Evolutionary conservation across 495 filamentous ascomycete genomes (phyloP), one percentile per base, ranked within the genome.

Genomic region (Aspergillus nidulans): DNA sequence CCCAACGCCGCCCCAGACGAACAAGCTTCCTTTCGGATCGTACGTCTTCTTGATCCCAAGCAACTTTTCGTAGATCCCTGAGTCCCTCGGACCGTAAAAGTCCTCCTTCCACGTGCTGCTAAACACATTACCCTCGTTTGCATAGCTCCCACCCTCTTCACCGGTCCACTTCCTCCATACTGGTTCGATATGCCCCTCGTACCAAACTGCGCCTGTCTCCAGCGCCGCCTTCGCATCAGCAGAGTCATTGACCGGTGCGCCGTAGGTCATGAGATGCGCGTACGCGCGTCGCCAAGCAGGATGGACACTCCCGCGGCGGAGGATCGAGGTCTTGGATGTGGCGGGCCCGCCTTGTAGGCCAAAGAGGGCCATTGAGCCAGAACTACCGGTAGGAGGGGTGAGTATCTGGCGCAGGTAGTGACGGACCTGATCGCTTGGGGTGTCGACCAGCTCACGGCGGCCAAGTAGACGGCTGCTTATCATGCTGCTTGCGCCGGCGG

Each of bases 11-110:
- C 52, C 58, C 19, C 32, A 53, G 0, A 59, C 49, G 51, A 81
- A 80, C 39, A 83, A 7, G 7, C 74, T 62, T 18, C 50, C 74
- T 32, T 59, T 71, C 2, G 83, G 81, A 65, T 85, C 83, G 54
- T 72, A 76, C 58, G 75, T 69, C 19, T 63, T 57, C 67, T 84
- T 83, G 23, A 83, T 63, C 20, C 58, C 43, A 9, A 75, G 51
- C 32, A 85, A 63, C 18, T 67, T 58, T 2, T 61, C 66, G 61
- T 85, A 86, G 15, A 80, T 67, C 6, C 24, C 45, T 7, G 10
- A 6, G 9, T n/a, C n/a, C n/a, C n/a, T n/a, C n/a, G 30, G 30
- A 0, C 83, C 85, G 52, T 77, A 88, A 64, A 84, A 87, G 2
- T 77, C 77, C 45, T 75, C 65, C 34, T 83, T 81, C 68, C 78